Evolutionary conservation across 768 basidiomycete genomes (phyloP), one percentile per base, ranked within the genome.

Genomic region (Rhodotorula kratochvilovae): DNA sequence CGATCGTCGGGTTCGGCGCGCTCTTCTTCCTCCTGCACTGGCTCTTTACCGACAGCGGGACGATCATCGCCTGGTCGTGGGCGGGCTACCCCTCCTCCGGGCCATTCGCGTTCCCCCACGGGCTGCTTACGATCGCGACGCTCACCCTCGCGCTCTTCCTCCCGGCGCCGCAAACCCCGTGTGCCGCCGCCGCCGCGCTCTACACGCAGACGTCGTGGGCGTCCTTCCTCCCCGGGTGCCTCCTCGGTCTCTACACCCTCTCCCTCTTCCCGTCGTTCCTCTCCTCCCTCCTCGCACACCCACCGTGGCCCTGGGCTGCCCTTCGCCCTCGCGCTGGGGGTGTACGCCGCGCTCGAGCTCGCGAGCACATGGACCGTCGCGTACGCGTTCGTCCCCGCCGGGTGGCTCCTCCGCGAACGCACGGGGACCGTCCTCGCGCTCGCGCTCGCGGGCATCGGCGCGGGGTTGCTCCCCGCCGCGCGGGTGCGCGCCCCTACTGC

Each of bases 371-470:
- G 56, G 36, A 43, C 63, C 7, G 63, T 66, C 29, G 75, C 75
- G 29, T 76, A 76, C 62, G 75, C 71, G 23, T 76, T 76, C 33
- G 75, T 76, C 5, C 71, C 71, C 1, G 60, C 27, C 25, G 74
- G 74, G 2, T 43, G 39, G 23, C 4, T 59, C 12, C 65, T 76
- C 31, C 50, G 74, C 12, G 74, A 76, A 36, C 39, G 74, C 7
- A 72, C 68, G 35, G 71, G 71, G 53, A 21, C 59, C 39, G 70
- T 76, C 39, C 46, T 76, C 21, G 71, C n/a, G 5, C 15, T 54
- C 27, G 54, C 50, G 11, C 29, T 68, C 36, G 35, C 50, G n/a
- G 57, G 66, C 13, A 46, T 75, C 54, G 61, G 48, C 6, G 23
- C 61, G 36, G 74, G 71, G 1, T 12, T 72, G 17, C 25, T 48